Conservation (phyloP, 768 basidiomycete species). For the Cantharellus anzutake region DNA sequence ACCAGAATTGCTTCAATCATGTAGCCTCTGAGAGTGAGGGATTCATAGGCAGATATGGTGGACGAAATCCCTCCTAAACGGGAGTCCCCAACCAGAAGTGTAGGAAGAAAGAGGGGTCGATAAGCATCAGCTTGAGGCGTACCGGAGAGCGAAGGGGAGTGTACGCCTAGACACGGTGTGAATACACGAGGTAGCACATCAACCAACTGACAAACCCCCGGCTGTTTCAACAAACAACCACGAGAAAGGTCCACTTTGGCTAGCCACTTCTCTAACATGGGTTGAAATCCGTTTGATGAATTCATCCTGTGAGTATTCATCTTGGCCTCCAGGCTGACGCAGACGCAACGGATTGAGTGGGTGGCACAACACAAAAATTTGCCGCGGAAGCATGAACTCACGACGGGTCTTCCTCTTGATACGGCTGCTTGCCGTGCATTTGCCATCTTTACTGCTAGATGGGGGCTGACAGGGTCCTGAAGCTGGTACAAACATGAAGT, state of each 20-base stretch:
- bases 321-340: too few species aligned
- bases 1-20: constrained; percentile 67
- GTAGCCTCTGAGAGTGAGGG: constrained; percentile 77
- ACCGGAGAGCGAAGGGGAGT: constrained; percentile 72
- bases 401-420: not conserved
- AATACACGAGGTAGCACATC: not conserved
- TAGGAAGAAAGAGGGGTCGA: constrained; percentile 72
- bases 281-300: too few species aligned
- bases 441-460: constrained; percentile 46
- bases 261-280: not conserved
- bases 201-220: constrained; percentile 39
- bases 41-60: constrained; percentile 86
- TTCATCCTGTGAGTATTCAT: too few species aligned
- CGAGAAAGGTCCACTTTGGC: constrained; percentile 13
- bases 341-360: too few species aligned
- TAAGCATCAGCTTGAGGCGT: constrained; percentile 73
- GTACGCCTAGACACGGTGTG: constrained; percentile 41
- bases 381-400: too few species aligned
- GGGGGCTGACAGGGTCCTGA: constrained; percentile 82
- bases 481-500: constrained; percentile 66
- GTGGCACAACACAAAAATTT: too few species aligned
- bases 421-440: not conserved
- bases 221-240: constrained; percentile 72
- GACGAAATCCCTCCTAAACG: constrained; percentile 87
- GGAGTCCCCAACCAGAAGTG: constrained; percentile 71